These are phyloP conservation scores for Tulasnella sp. DNA, from an alignment of 768 basidiomycete species.

Conservation along the genomic window DNA sequence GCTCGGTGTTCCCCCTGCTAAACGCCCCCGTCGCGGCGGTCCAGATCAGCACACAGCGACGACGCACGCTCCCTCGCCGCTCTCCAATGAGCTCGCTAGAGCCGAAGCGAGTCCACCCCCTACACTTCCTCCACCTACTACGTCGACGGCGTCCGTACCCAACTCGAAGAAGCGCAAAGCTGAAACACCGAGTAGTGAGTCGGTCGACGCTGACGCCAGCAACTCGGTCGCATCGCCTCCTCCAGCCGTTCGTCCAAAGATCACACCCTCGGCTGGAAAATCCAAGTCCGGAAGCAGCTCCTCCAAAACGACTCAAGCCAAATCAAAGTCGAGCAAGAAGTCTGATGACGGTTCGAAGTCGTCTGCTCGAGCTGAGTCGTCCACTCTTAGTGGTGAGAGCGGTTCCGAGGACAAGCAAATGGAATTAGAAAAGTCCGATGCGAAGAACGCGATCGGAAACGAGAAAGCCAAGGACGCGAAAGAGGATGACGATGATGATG, in stretches of 20 bases:
- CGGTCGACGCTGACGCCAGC: slow-evolving; percentile 7
- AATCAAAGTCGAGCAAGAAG: not conserved
- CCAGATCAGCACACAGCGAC: not conserved
- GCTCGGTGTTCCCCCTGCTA: not conserved
- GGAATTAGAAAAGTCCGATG: not conserved
- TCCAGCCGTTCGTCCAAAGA: not conserved
- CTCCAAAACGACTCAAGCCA: not conserved
- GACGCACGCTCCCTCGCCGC: slow-evolving; percentile 15
- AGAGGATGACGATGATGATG: not conserved
- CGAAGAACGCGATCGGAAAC: not conserved
- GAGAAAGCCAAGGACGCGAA: not conserved
- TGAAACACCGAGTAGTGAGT: not conserved
- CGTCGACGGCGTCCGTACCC: not conserved
- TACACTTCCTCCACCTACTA: not conserved
- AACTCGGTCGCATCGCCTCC: not conserved
- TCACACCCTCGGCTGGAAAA: not conserved
- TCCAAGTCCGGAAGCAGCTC: not conserved
- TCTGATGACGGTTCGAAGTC: not conserved
- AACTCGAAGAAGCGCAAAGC: slow-evolving; percentile 9
- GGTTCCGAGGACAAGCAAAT: not conserved
- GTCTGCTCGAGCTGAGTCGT: not conserved
- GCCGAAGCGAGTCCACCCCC: slow-evolving; percentile 1
- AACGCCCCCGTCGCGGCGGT: slow-evolving; percentile 12
- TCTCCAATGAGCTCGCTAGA: slow-evolving; percentile 9
- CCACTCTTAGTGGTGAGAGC: not conserved